Base-by-base conservation (phyloP, 2,329 filamentous ascomycete genomes). In the Penicillium hesseltinei region DNA sequence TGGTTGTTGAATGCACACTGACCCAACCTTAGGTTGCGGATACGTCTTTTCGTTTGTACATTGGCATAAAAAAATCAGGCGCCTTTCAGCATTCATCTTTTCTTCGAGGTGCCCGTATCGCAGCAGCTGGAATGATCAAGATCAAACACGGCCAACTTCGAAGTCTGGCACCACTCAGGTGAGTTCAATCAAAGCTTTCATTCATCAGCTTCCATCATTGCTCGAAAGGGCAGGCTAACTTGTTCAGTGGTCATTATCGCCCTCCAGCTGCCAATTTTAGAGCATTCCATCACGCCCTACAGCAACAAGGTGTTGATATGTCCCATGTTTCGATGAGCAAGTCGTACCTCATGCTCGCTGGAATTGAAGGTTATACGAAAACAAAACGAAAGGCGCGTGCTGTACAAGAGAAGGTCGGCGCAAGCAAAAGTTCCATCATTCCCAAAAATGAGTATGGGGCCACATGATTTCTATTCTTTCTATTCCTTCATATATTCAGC, bases 51-150 rank as follows among this genome's bases (percentile, higher is more conserved):
- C 71, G 73, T 1, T 80, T 96, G 0, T 96, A 96, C 71, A 86
- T 96, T 35, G 92, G 92, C 47, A 94, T 96, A 78, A 96, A 97
- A 69, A 86, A 90, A 71, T 88, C 87, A 4, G 92, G 92, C 11
- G 86, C 89, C 5, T 97, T 97, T 68, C 92, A 96, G 68, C 92
- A 96, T 74, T 92, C 88, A 13, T 94, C 90, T 0, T 96, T 97
- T 68, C 80, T 96, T 1, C 89, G 92, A 60, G 92, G 92, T 25
- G 83, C 87, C 10, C 85, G 92, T 13, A 92, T 96, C 51, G 85
- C 87, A 0, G 88, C 92, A 0, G 92, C 92, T 4, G 92, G 92
- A 0, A 78, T 93, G 27, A 91, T 96, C 71, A 92, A 90, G 72
- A 87, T 96, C 69, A 91, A 91, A 70, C 81, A 89, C 29, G 29